These are phyloP conservation scores for Hippophae gyantsensis DNA, from an alignment of 306 rosid genomes.

Conservation along the genomic window DNA sequence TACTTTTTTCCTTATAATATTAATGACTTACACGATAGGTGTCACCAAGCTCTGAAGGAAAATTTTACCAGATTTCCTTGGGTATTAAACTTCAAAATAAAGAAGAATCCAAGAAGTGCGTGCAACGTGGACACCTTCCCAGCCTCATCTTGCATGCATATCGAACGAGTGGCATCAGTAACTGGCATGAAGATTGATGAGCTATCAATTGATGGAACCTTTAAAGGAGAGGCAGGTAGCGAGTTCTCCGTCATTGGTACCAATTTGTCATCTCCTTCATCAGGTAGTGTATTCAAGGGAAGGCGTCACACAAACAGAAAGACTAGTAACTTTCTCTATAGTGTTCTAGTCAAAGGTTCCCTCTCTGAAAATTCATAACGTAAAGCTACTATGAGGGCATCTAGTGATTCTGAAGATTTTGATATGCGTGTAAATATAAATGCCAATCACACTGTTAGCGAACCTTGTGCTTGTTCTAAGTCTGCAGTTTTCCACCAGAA, in stretches of 20 bases:
- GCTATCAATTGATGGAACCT: constrained; percentile 10
- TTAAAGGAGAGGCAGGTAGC: constrained; percentile 3
- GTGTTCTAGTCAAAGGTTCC: constrained; percentile 2
- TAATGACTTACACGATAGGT: neutral
- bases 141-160: constrained; percentile 10
- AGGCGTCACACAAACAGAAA: constrained; percentile 7
- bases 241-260: neutral
- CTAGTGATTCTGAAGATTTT: constrained; percentile 7
- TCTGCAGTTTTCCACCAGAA: constrained; percentile 3
- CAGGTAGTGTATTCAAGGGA: constrained; percentile 7
- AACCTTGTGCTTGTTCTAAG: neutral
- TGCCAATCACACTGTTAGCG: neutral
- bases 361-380: constrained; percentile 8
- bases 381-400: constrained; percentile 5
- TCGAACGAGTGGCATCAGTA: constrained; percentile 11
- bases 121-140: neutral
- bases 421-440: constrained; percentile 12
- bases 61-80: neutral
- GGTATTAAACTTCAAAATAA: neutral
- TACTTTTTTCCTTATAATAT: neutral
- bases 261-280: constrained; percentile 9
- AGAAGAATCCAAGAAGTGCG: constrained; percentile 11
- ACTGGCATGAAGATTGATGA: constrained; percentile 3
- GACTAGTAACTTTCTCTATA: constrained; percentile 5
- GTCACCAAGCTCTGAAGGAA: neutral